Conservation (phyloP, 495 filamentous ascomycete genomes). For the Aspergillus hancockii region DNA sequence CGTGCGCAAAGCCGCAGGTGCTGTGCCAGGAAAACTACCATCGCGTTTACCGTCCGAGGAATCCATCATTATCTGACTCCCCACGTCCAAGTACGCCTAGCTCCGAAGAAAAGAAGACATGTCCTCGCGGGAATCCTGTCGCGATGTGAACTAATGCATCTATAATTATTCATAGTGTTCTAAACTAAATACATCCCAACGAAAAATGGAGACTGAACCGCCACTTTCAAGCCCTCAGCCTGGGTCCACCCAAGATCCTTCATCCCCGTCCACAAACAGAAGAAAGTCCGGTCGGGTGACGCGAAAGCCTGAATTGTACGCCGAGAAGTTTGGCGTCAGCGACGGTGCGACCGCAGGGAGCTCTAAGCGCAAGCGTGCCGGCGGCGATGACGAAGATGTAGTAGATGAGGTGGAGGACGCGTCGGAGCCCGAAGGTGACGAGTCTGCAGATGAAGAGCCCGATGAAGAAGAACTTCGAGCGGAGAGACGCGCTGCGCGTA, state of each 20-base stretch:
- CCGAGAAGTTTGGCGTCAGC: slow-evolving; percentile 38
- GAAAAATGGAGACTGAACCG: slow-evolving; percentile 41
- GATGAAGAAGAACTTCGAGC: slow-evolving; percentile 69
- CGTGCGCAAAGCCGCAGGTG: slow-evolving; percentile 16
- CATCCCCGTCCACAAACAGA: slow-evolving; percentile 54
- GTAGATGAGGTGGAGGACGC: slow-evolving; percentile 56
- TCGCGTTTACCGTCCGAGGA: slow-evolving; percentile 19
- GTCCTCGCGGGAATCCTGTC: not conserved
- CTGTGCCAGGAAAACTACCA: slow-evolving; percentile 13
- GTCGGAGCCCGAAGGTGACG: slow-evolving; percentile 53
- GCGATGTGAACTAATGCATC: slow-evolving; percentile 3
- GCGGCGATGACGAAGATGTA: slow-evolving; percentile 28
- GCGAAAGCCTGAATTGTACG: slow-evolving; percentile 70
- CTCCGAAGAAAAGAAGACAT: not conserved
- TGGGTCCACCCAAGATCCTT: slow-evolving; percentile 20
- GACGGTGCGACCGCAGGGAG: slow-evolving; percentile 33
- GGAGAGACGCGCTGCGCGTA: slow-evolving; percentile 49
- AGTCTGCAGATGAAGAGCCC: slow-evolving; percentile 52
- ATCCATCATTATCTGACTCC: slow-evolving; percentile 11
- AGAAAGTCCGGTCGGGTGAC: slow-evolving; percentile 82
- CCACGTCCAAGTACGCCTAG: slow-evolving; percentile 20
- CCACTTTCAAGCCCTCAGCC: slow-evolving; percentile 29
- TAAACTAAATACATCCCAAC: not conserved
- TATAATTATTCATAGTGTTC: slow-evolving; percentile 3
- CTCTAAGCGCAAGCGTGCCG: slow-evolving; percentile 57